Base-by-base conservation (phyloP, 306 rosid species). In the Castanospermum australe region DNA sequence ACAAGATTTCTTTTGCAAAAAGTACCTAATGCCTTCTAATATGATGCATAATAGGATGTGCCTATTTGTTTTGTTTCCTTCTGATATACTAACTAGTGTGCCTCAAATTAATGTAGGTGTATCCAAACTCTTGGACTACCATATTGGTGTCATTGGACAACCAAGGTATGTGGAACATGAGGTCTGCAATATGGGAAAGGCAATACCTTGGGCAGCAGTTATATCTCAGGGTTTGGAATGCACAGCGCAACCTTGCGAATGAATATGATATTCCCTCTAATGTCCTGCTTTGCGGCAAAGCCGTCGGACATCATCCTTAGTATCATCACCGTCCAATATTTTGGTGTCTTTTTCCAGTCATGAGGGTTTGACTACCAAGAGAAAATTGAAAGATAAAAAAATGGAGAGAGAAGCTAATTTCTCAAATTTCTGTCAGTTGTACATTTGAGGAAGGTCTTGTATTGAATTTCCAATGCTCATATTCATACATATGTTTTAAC, bases 161-260 rank as follows among this genome's bases (percentile, higher is more conserved):
- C 86, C 93, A 93, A 76, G 99, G 99, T 2, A 93, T 95, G 99
- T 95, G 99, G 99, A 95, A 95, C 45, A 18, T 93, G 86, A 92
- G 99, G 76, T 95, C 99, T 28, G 97, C 99, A 67, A 84, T 90
- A 14, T 95, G 99, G 99, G 99, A 95, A 76, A 88, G 96, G 59
- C 98, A 95, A 68, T 91, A 93, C 81, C 92, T 95, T 72, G 99
- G 99, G 41, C 98, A 95, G 67, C 99, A 95, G 30, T 73, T 95
- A 17, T 95, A 95, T 82, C 88, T 95, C 6, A 87, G 92, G 86
- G 99, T 95, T 35, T 95, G 96, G 97, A 87, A 14, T 78, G 73
- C 91, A 47, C 86, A 77, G 44, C 92, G 54, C 12, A 88, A 75
- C 80, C 89, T 93, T 73, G 57, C 81, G 28, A 95, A 89, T 81